These are phyloP conservation scores for Candida parachauliodes DNA, from an alignment of 805 yeast genomes.

Conservation along the genomic window DNA sequence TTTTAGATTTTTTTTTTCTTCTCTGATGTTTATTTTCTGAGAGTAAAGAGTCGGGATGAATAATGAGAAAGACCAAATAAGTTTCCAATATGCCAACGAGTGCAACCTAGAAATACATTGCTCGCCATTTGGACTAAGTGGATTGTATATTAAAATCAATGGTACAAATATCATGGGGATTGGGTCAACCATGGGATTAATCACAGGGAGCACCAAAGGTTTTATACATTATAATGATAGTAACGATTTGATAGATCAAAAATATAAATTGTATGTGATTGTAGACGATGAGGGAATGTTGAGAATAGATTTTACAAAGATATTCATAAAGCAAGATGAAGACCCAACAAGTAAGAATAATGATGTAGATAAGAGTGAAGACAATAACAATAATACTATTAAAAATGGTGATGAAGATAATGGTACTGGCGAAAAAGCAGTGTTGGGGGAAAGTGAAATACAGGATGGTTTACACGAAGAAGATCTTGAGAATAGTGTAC, in stretches of 20 bases:
- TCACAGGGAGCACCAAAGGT: conserved; percentile 51
- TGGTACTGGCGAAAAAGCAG: conserved; percentile 2
- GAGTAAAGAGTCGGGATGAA: too few relatives aligned
- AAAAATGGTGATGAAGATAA: background rate
- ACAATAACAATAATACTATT: too few relatives aligned
- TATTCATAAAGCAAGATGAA: conserved; percentile 19
- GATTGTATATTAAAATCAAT: conserved; percentile 45
- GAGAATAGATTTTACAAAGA: conserved; percentile 50
- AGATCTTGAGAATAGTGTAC: conserved; percentile 37
- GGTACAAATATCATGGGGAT: conserved; percentile 51
- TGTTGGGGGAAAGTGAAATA: background rate
- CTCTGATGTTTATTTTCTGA: background rate
- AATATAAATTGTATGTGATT: conserved; percentile 47
- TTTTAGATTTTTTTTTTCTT: background rate
- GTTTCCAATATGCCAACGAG: conserved; percentile 45
- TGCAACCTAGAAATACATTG: conserved; percentile 54
- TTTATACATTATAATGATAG: conserved; percentile 46
- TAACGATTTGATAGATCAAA: conserved; percentile 43
- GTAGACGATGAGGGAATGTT: conserved; percentile 44
- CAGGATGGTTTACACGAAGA: conserved; percentile 8
- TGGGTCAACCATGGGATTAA: conserved; percentile 54
- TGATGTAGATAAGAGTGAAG: background rate
- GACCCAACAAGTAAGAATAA: background rate
- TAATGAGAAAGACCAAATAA: conserved; percentile 12
- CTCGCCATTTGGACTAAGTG: conserved; percentile 54